Base-by-base conservation (phyloP, 2,329 filamentous ascomycete genomes). In the Pseudocercospora crystallina region DNA sequence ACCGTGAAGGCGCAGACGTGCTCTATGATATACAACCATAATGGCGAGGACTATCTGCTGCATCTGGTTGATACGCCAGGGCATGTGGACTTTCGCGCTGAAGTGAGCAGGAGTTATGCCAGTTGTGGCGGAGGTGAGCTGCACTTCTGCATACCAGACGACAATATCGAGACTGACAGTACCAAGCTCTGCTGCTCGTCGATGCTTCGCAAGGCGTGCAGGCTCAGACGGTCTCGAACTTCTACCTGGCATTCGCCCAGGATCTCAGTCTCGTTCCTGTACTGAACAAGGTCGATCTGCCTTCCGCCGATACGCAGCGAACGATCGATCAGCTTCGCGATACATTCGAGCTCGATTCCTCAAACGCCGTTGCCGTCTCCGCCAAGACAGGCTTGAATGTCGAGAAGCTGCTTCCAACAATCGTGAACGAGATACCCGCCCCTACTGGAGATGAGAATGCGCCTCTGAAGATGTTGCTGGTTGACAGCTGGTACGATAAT, bases 1-100 rank as follows among this genome's bases (percentile, higher is more conserved):
- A 99, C 94, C 0, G 94, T 99, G 69, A 99, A 99, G 76, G 94
- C 94, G 48, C 94, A 99, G 76, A 97, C 94, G 50, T 97, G 94
- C 73, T 94, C 87, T 49, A 99, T 99, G 94, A 81, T 99, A 45
- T 96, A 96, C 76, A 90, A 87, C 26, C 78, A 96, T 73, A 76
- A 86, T 13, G 91, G 88, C 12, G 76, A 87, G 30, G 94, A 99
- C 70, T 97, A 97, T 69, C 80, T 99, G 49, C 78, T 99, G 29
- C 94, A 99, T 71, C 80, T 99, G 26, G 91, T 99, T 50, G 94
- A 99, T 70, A 99, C 94, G 0, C 94, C 94, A 0, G 94, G 94
- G 26, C 94, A 99, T 74, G 94, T 99, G 51, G 94, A 99, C 74
- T 99, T 99, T 71, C 83, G 94, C 49, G 94, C 94, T 41, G 94